Conservation (phyloP, 805 yeast genomes). For the Candida ascalaphidarum region DNA sequence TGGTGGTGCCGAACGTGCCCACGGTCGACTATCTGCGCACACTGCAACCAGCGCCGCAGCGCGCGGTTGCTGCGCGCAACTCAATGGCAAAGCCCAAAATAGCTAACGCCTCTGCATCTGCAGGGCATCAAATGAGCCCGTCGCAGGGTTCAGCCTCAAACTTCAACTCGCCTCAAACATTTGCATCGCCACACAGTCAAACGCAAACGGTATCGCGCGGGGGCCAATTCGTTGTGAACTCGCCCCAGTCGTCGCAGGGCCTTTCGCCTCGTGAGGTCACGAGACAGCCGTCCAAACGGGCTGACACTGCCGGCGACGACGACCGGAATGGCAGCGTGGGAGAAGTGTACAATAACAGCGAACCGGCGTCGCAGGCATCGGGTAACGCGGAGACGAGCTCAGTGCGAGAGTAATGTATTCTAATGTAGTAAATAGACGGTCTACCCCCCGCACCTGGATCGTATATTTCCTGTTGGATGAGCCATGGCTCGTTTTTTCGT, state of each 20-base stretch:
- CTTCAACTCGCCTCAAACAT: conserved; percentile 12
- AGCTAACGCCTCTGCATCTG: neutral
- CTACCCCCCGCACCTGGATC: conserved; percentile 1
- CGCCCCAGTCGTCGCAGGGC: conserved; percentile 19
- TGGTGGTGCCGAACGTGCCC: conserved; percentile 26
- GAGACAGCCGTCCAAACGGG: too few species aligned
- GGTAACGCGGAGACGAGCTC: neutral
- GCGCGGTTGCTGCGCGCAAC: too few species aligned
- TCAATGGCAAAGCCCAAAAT: neutral
- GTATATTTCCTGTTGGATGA: neutral
- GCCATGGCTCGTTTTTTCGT: conserved; percentile 1
- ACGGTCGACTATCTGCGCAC: conserved; percentile 9
- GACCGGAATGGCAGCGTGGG: too few species aligned
- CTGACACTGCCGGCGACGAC: too few species aligned
- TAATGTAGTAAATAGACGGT: neutral
- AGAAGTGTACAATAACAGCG: too few species aligned
- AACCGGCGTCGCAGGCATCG: conserved; percentile 1
- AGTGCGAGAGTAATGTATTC: too few species aligned
- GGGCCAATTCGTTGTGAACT: conserved; percentile 11
- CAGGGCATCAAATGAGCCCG: too few species aligned
- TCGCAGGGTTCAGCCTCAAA: conserved; percentile 5
- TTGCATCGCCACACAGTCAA: conserved; percentile 6
- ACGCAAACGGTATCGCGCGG: conserved; percentile 8
- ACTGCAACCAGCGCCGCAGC: conserved; percentile 4
- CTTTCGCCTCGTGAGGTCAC: conserved; percentile 22